These are phyloP conservation scores for Ogataea methanolica DNA, from an alignment of 805 yeast species.

Conservation along the genomic window DNA sequence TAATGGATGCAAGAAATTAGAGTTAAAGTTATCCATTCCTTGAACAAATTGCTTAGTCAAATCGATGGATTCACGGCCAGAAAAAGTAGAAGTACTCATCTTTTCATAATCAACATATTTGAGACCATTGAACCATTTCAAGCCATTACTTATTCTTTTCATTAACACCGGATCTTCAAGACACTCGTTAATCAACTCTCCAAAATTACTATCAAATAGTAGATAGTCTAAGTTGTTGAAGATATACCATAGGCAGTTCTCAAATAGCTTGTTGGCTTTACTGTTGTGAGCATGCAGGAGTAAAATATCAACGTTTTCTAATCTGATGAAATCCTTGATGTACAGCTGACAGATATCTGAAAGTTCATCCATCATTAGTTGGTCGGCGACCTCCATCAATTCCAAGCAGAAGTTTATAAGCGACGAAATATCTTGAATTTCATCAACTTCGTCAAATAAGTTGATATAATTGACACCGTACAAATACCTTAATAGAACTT, in stretches of 20 bases:
- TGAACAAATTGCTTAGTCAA: conserved; percentile 32
- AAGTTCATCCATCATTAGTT: conserved; percentile 53
- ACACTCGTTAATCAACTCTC: conserved; percentile 28
- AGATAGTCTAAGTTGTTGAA: conserved; percentile 60
- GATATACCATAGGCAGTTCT: conserved; percentile 63
- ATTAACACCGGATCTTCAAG: conserved; percentile 12
- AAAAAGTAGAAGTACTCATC: conserved; percentile 5
- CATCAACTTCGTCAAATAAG: conserved; percentile 33
- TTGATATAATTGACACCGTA: conserved; percentile 47
- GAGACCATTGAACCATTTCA: conserved; percentile 31
- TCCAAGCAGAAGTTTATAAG: conserved; percentile 55
- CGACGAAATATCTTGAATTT: conserved; percentile 25
- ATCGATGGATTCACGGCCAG: conserved; percentile 24
- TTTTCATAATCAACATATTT: conserved; percentile 21
- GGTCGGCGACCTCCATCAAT: conserved; percentile 57
- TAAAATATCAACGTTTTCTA: conserved; percentile 57
- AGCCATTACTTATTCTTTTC: conserved; percentile 27
- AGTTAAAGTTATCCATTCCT: conserved; percentile 35
- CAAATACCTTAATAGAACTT: conserved; percentile 46
- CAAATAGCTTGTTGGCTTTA: conserved; percentile 50
- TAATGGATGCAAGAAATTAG: conserved; percentile 34
- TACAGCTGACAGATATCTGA: conserved; percentile 58
- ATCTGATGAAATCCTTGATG: conserved; percentile 48
- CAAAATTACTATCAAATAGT: conserved; percentile 42
- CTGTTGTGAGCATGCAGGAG: conserved; percentile 49